A percentile compares a stretch with the other conserved stretches of the same genome.
Evolutionary conservation across 768 basidiomycete genomes (phyloP).

Genomic region (Pisolithus sp.): DNA sequence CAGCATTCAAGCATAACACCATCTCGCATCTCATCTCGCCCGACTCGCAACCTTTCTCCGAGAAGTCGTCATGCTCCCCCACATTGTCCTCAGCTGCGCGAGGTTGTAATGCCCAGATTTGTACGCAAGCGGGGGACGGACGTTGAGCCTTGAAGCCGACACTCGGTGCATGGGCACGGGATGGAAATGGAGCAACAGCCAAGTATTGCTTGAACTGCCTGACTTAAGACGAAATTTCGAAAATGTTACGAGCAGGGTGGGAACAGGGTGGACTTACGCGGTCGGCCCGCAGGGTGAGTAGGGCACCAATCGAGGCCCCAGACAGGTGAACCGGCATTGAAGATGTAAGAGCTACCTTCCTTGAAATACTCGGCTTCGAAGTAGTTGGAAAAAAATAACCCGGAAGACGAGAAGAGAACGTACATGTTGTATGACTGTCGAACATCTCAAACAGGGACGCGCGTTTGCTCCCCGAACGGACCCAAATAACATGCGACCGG

Average conservation of each 20-base stretch:
- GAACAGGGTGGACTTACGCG: conserved; percentile 34
- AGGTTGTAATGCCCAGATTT: conserved; percentile 70
- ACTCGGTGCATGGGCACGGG: conserved; percentile 53
- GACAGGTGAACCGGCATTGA: conserved; percentile 86
- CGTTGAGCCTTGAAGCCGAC: conserved; percentile 55
- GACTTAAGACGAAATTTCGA: conserved; percentile 29
- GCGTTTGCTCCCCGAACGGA: conserved; percentile 48
- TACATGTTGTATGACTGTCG: conserved; percentile 53
- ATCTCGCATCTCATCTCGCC: conserved; percentile 66
- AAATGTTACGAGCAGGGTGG: not conserved
- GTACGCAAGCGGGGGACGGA: conserved; percentile 64
- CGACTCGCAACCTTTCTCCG: conserved; percentile 6
- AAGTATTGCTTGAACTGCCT: conserved; percentile 68
- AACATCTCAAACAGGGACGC: conserved; percentile 48
- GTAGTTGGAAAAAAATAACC: not conserved
- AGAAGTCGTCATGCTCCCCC: conserved; percentile 17
- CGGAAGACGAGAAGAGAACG: conserved; percentile 14
- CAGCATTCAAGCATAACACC: conserved; percentile 78
- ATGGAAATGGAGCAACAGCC: conserved; percentile 72
- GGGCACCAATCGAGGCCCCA: conserved; percentile 96
- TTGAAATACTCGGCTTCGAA: conserved; percentile 53
- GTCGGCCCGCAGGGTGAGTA: conserved; percentile 50
- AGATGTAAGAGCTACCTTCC: conserved; percentile 57
- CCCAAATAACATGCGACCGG: conserved; percentile 61
- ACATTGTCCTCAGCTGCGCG: conserved; percentile 3